A percentile compares a stretch with the other conserved stretches of the same genome.
phyloP scores from a whole-genome alignment of 306 rosid species.

The Purshia tridentata region DNA sequence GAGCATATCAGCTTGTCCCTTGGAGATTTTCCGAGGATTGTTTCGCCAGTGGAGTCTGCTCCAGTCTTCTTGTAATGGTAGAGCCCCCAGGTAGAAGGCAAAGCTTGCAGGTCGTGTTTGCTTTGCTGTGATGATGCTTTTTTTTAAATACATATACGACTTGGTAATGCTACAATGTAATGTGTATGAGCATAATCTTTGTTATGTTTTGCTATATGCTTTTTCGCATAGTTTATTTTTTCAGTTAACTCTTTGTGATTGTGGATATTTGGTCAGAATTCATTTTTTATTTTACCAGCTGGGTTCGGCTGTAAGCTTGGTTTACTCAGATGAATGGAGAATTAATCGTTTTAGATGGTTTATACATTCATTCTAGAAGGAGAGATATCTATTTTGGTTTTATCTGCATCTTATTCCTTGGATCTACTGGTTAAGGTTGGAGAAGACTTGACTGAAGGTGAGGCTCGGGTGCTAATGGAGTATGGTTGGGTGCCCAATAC shows the following conservation, averaged over 20 bases:
- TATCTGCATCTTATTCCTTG: not conserved
- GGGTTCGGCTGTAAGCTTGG: not conserved
- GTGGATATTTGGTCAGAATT: not conserved
- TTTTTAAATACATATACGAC: not conserved
- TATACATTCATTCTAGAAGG: not conserved
- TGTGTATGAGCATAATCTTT: not conserved
- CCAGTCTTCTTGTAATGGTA: too few relatives aligned
- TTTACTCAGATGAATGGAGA: not conserved
- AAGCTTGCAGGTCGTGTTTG: not conserved
- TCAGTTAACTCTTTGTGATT: not conserved
- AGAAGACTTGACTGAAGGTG: constrained; percentile 61
- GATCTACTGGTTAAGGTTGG: constrained; percentile 40
- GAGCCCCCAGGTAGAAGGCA: too few relatives aligned
- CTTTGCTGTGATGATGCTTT: not conserved
- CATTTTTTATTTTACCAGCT: not conserved
- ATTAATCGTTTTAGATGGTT: not conserved
- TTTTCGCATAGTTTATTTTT: not conserved
- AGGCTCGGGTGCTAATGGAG: constrained; percentile 65
- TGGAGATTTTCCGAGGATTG: too few relatives aligned
- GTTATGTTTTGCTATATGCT: not conserved
- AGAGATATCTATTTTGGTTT: not conserved
- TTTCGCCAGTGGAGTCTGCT: too few relatives aligned
- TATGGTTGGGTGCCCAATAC: constrained; percentile 80
- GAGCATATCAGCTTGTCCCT: too few relatives aligned
- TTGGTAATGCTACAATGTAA: not conserved